phyloP scores from a whole-genome alignment of 805 yeast species.

The Tetrapisispora phaffii region DNA sequence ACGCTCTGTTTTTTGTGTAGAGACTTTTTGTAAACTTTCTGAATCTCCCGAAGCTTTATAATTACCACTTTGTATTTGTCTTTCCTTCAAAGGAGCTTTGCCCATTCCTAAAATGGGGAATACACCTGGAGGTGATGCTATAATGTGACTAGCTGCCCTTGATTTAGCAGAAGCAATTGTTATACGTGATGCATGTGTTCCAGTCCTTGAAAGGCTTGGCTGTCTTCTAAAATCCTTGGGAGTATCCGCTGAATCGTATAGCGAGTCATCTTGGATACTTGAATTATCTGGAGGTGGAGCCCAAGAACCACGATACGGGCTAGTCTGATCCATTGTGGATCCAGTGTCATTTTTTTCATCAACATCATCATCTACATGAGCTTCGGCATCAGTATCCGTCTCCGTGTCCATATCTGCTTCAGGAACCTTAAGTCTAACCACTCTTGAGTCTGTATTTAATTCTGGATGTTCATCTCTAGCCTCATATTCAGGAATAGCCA shows the following conservation, averaged over 20 bases:
- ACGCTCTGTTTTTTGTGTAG: not conserved
- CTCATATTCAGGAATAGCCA: constrained; percentile 60
- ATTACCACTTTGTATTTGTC: constrained; percentile 1
- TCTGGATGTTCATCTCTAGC: constrained; percentile 76
- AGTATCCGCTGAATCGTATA: not conserved
- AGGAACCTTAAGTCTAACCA: constrained; percentile 45
- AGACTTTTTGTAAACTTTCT: not conserved
- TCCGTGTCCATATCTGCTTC: too few relatives aligned
- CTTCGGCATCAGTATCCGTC: constrained; percentile 6
- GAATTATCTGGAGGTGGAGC: not conserved
- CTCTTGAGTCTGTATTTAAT: constrained; percentile 67
- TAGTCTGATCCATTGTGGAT: not conserved
- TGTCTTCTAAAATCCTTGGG: not conserved
- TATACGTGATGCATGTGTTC: not conserved
- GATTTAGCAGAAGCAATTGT: not conserved
- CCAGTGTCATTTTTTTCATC: not conserved
- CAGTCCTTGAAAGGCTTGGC: not conserved
- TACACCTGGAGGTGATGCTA: constrained; percentile 4
- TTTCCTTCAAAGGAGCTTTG: not conserved
- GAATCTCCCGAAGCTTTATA: not conserved
- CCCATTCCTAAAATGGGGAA: constrained; percentile 6
- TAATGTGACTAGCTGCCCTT: not conserved
- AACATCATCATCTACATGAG: constrained; percentile 1
- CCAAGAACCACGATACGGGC: not conserved
- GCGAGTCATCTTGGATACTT: not conserved